Conservation (phyloP, 2,329 filamentous ascomycete species). For the Paradendryphiella salina region DNA sequence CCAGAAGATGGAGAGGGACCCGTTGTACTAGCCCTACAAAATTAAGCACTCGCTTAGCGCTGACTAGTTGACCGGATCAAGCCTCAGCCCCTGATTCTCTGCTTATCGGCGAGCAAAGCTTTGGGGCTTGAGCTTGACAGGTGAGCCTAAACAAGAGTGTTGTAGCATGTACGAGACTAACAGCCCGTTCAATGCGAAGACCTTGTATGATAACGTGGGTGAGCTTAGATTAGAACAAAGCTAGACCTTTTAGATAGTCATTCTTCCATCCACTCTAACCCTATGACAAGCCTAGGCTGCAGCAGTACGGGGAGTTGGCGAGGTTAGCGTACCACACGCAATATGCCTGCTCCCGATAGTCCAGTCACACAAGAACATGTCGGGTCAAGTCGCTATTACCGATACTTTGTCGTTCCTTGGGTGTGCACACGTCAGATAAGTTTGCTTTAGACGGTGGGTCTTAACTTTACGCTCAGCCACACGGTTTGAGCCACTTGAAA, state of each 20-base stretch:
- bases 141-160: background rate
- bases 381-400: too few relatives aligned
- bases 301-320: background rate
- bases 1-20: conserved; percentile 1
- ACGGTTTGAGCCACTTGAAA: too few relatives aligned
- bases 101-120: conserved; percentile 17
- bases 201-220: background rate
- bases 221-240: background rate
- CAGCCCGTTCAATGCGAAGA: background rate
- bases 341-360: background rate
- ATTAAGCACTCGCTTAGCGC: conserved; percentile 26
- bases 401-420: too few relatives aligned
- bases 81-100: conserved; percentile 19
- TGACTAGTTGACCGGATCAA: conserved; percentile 11
- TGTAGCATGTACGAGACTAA: background rate
- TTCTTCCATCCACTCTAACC: background rate
- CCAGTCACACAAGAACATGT: too few relatives aligned
- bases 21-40: conserved; percentile 13
- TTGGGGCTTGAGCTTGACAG: conserved; percentile 28
- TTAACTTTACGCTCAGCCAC: too few relatives aligned
- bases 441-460: too few relatives aligned
- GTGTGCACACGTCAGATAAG: too few relatives aligned
- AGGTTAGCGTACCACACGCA: background rate
- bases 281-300: background rate
- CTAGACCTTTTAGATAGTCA: background rate